Conservation (phyloP, 2,329 filamentous ascomycete species). For the Colletotrichum sp. region DNA sequence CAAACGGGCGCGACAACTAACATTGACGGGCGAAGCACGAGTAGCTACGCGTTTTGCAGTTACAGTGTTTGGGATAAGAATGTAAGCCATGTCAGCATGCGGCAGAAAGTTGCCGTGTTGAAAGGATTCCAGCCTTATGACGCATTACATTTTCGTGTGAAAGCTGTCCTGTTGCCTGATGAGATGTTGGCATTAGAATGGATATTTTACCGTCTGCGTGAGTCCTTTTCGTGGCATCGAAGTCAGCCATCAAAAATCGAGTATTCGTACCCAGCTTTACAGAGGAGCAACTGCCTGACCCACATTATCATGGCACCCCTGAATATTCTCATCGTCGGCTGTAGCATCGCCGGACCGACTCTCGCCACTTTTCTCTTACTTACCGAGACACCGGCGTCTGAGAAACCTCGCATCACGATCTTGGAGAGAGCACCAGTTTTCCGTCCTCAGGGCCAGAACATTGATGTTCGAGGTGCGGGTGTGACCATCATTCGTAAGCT, state of each 20-base stretch:
- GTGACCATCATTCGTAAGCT: constrained; percentile 43
- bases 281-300: not conserved
- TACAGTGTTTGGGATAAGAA: not conserved
- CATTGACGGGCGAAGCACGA: not conserved
- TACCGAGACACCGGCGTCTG: not conserved
- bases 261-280: not conserved
- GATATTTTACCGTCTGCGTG: not conserved
- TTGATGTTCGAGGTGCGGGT: constrained; percentile 41
- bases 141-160: not conserved
- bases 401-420: constrained; percentile 36
- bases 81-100: not conserved
- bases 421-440: constrained; percentile 39
- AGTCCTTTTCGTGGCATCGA: not conserved
- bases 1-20: not conserved
- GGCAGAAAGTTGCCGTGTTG: not conserved
- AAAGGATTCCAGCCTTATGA: not conserved
- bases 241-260: not conserved
- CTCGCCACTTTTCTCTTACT: constrained; percentile 25
- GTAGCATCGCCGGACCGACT: constrained; percentile 35
- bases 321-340: constrained; percentile 34
- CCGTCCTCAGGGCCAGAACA: constrained; percentile 34
- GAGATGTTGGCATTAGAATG: not conserved
- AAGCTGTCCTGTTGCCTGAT: not conserved
- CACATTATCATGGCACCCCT: constrained; percentile 8
- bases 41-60: not conserved